Percentiles rank a stretch among this genome's conserved stretches.
Evolutionary conservation across 129 eudicot genomes (phyloP).

Genomic region (Pseudognaphalium luteoalbum): DNA sequence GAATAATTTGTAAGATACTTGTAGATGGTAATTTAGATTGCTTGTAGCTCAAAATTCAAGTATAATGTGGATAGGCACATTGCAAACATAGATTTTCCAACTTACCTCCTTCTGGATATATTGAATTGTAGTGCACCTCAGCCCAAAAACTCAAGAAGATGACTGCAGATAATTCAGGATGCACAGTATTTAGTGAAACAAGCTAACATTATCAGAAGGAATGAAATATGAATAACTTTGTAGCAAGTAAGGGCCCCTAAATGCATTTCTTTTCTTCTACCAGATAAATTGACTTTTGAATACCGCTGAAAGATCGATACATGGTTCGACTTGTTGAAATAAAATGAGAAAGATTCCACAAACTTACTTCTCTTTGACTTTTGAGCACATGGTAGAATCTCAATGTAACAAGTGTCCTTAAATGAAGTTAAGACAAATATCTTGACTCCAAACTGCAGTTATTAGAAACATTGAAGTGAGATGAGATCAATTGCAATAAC

Average conservation of each 20-base stretch:
- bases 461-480: slow-evolving; percentile 2
- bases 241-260: neutral
- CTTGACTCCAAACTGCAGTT: slow-evolving; percentile 39
- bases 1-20: neutral
- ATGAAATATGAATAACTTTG: slow-evolving; percentile 12
- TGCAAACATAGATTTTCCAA: neutral
- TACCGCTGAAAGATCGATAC: neutral
- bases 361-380: slow-evolving; percentile 76
- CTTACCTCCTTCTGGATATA: slow-evolving; percentile 75
- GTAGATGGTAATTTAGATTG: neutral
- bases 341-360: slow-evolving; percentile 1
- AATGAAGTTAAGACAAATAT: slow-evolving; percentile 74
- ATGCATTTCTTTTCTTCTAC: slow-evolving; percentile 11
- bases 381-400: slow-evolving; percentile 67
- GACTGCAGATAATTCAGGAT: slow-evolving; percentile 46
- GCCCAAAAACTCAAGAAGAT: slow-evolving; percentile 88
- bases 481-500: slow-evolving; percentile 8
- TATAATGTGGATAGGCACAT: neutral
- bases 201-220: neutral
- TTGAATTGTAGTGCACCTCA: slow-evolving; percentile 81
- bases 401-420: slow-evolving; percentile 27
- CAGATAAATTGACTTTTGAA: neutral
- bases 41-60: neutral
- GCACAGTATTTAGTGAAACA: slow-evolving; percentile 13
- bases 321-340: neutral